These are phyloP conservation scores for Dentipellis fragilis DNA, from an alignment of 768 basidiomycete species.

Conservation along the genomic window DNA sequence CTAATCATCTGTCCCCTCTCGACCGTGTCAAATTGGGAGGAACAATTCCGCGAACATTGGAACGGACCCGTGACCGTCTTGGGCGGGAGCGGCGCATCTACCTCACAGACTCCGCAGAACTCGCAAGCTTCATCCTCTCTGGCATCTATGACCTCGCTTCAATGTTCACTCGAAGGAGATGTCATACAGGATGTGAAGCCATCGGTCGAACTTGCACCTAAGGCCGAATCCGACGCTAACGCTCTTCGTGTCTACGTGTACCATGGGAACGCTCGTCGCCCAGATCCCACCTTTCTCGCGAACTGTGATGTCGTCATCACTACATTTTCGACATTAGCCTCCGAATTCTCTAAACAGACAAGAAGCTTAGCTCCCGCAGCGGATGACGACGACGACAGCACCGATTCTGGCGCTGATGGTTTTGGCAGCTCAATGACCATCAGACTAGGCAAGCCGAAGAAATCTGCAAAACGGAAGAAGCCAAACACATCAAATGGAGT, in stretches of 20 bases:
- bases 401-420: constrained; percentile 52
- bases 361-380: constrained; percentile 49
- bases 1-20: constrained; percentile 95
- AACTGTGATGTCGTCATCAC: constrained; percentile 98
- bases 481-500: constrained; percentile 28
- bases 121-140: neutral
- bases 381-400: constrained; percentile 55
- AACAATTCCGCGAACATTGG: constrained; percentile 98
- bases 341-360: constrained; percentile 87
- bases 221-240: no score
- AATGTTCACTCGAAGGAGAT: neutral
- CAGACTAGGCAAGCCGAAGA: constrained; percentile 46
- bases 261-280: constrained; percentile 82
- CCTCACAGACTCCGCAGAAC: neutral
- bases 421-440: constrained; percentile 36
- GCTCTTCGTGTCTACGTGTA: constrained; percentile 84
- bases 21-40: constrained; percentile 98
- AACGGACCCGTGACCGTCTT: constrained; percentile 74
- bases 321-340: constrained; percentile 90
- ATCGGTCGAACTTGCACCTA: constrained; percentile 16
- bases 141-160: neutral
- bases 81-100: constrained; percentile 58
- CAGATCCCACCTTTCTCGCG: constrained; percentile 79
- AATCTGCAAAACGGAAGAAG: constrained; percentile 42
- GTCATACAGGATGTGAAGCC: neutral